phyloP scores from a whole-genome alignment of 768 basidiomycete species.

The Xerocomus potaroensis region DNA sequence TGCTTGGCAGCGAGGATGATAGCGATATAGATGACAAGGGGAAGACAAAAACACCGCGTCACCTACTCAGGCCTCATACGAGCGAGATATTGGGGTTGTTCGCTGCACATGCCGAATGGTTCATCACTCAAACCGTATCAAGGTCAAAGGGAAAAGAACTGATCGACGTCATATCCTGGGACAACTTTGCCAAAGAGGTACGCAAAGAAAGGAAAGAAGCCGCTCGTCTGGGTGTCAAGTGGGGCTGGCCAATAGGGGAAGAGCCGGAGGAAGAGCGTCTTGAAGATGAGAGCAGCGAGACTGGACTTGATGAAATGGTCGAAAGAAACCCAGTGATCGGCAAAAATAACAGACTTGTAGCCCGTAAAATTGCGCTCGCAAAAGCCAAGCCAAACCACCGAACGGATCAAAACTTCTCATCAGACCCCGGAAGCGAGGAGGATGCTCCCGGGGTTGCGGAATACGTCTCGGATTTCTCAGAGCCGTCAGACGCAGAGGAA shows the following conservation, averaged over 20 bases:
- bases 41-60: conserved; percentile 32
- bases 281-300: conserved; percentile 6
- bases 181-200: conserved; percentile 37
- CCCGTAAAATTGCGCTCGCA: conserved; percentile 20
- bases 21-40: conserved; percentile 29
- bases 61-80: conserved; percentile 44
- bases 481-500: conserved; percentile 43
- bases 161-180: conserved; percentile 47
- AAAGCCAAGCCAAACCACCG: conserved; percentile 1
- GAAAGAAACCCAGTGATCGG: conserved; percentile 27
- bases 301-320: conserved; percentile 8
- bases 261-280: conserved; percentile 3
- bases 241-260: conserved; percentile 21
- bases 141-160: conserved; percentile 24
- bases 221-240: conserved; percentile 15
- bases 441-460: conserved; percentile 14
- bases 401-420: conserved; percentile 1
- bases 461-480: conserved; percentile 59
- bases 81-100: conserved; percentile 50
- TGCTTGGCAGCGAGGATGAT: conserved; percentile 34
- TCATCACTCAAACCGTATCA: conserved; percentile 51
- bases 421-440: conserved; percentile 22
- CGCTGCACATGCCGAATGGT: conserved; percentile 56
- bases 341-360: conserved; percentile 15
- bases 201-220: conserved; percentile 33